These are phyloP conservation scores for Hypomyces rosellus DNA, from an alignment of 2,329 filamentous ascomycete species.

Conservation along the genomic window DNA sequence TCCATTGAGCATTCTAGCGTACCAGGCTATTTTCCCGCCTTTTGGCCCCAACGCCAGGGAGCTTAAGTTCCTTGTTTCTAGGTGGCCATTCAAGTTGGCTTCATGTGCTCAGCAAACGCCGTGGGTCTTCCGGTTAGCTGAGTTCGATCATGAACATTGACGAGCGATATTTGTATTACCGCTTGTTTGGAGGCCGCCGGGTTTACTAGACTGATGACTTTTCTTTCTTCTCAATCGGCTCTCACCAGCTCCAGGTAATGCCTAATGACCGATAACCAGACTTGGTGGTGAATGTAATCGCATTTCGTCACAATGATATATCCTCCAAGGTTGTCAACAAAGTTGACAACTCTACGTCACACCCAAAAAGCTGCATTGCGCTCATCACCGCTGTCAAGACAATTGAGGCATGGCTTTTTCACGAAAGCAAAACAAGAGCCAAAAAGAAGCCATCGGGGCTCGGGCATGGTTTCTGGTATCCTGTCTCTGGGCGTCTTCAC, in stretches of 20 bases:
- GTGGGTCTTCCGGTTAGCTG: not conserved
- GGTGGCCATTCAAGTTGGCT: too few relatives aligned
- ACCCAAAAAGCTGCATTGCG: slow-evolving; percentile 2
- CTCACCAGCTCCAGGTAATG: too few relatives aligned
- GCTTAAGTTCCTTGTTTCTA: too few relatives aligned
- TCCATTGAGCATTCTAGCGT: too few relatives aligned
- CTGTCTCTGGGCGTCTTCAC: slow-evolving; percentile 32
- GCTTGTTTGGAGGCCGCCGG: not conserved
- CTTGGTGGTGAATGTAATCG: not conserved
- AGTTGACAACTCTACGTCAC: slow-evolving; percentile 5
- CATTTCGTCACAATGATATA: slow-evolving; percentile 11
- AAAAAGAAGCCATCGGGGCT: slow-evolving; percentile 6
- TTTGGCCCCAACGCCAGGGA: too few relatives aligned
- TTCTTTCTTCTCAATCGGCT: not conserved
- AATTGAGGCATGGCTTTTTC: slow-evolving; percentile 16
- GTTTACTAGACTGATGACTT: not conserved
- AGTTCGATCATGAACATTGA: not conserved
- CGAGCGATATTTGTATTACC: not conserved
- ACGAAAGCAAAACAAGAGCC: slow-evolving; percentile 16
- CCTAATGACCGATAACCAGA: too few relatives aligned
- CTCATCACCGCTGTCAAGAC: slow-evolving; percentile 12
- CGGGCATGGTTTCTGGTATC: slow-evolving; percentile 26
- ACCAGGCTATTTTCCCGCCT: too few relatives aligned
- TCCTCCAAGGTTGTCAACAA: slow-evolving; percentile 8
- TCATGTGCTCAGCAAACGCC: not conserved